These are phyloP conservation scores for Trypanosoma grayi DNA, from an alignment of 208 protist genomes.

Conservation along the genomic window DNA sequence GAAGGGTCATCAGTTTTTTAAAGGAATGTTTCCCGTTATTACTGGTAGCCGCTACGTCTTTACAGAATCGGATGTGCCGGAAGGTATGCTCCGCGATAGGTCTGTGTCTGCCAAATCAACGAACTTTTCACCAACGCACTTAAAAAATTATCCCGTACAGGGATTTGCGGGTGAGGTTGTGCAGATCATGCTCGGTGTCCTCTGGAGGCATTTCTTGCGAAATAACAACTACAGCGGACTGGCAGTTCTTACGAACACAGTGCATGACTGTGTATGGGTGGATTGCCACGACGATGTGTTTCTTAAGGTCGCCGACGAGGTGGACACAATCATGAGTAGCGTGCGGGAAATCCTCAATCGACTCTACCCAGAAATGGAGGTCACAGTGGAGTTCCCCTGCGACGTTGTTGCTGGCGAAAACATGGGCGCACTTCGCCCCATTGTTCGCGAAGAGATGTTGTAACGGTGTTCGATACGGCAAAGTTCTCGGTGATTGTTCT, in stretches of 20 bases:
- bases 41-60: conserved; percentile 91
- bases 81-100: conserved; percentile 63
- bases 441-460: conserved; percentile 65
- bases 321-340: conserved; percentile 83
- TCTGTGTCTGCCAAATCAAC: conserved; percentile 73
- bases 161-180: conserved; percentile 94
- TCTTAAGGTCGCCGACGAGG: conserved; percentile 72
- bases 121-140: conserved; percentile 89
- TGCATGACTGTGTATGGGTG: conserved; percentile 94
- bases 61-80: conserved; percentile 84
- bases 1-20: conserved; percentile 87
- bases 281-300: conserved; percentile 87
- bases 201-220: conserved; percentile 85
- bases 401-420: conserved; percentile 88
- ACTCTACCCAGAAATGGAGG: conserved; percentile 81
- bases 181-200: conserved; percentile 89
- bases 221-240: conserved; percentile 90
- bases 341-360: conserved; percentile 78
- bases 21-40: conserved; percentile 90
- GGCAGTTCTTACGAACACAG: conserved; percentile 90
- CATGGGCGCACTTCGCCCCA: conserved; percentile 82
- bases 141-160: conserved; percentile 94
- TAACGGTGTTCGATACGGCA: conserved; percentile 15
- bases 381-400: conserved; percentile 85
- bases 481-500: background rate